These are phyloP conservation scores for Cordyceps sp. DNA, from an alignment of 2,329 filamentous ascomycete genomes.

Conservation along the genomic window DNA sequence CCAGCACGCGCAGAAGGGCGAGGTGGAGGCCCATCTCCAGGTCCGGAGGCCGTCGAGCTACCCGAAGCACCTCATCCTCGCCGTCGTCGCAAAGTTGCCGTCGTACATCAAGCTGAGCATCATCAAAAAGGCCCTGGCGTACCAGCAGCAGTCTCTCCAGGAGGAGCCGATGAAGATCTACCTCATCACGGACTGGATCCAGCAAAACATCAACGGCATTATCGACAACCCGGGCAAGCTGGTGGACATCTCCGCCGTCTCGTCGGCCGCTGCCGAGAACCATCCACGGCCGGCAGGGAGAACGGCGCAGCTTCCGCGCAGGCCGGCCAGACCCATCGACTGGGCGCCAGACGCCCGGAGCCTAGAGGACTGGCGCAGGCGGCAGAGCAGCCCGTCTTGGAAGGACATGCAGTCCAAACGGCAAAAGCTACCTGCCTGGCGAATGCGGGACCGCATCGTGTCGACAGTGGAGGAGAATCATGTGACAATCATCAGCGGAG, in stretches of 20 bases:
- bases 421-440: constrained; percentile 73
- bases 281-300: constrained; percentile 12
- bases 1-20: constrained; percentile 27
- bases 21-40: constrained; percentile 41
- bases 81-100: constrained; percentile 55
- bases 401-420: constrained; percentile 61
- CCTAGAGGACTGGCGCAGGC: constrained; percentile 50
- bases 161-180: constrained; percentile 85
- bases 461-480: constrained; percentile 59
- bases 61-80: constrained; percentile 53
- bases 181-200: constrained; percentile 79
- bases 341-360: constrained; percentile 46
- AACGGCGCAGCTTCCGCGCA: constrained; percentile 16
- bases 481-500: constrained; percentile 91
- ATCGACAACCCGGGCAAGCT: constrained; percentile 73
- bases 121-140: constrained; percentile 56
- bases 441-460: constrained; percentile 61
- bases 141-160: constrained; percentile 52
- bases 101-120: constrained; percentile 89
- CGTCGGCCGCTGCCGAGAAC: constrained; percentile 47
- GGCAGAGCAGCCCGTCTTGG: constrained; percentile 48
- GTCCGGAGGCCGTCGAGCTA: constrained; percentile 61
- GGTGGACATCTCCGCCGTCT: constrained; percentile 67
- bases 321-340: constrained; percentile 40
- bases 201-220: constrained; percentile 66